Evolutionary conservation across 1,139 yeast species (phyloP).

Genomic region (Protomyces inundatus): DNA sequence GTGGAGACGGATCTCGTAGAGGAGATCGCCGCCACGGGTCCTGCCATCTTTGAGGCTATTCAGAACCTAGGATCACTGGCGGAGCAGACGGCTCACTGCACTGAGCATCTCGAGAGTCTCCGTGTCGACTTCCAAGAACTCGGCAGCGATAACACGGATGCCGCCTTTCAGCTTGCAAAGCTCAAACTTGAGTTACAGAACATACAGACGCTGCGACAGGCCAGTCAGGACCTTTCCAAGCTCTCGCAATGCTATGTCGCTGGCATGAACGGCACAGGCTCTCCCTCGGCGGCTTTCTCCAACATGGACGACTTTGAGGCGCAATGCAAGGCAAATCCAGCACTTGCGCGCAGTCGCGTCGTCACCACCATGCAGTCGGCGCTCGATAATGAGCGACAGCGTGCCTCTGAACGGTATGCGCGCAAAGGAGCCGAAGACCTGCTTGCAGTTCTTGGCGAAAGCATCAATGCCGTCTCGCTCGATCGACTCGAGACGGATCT

Average conservation of each 20-base stretch:
- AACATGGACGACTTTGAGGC: neutral
- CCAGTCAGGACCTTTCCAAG: slow-evolving; percentile 53
- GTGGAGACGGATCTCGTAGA: slow-evolving; percentile 75
- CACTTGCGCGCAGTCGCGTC: neutral
- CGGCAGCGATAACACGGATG: slow-evolving; percentile 50
- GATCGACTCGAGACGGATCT: neutral
- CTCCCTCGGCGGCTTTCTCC: neutral
- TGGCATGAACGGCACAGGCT: neutral
- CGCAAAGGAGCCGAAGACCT: neutral
- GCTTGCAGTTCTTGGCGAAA: neutral
- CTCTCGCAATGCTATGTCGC: neutral
- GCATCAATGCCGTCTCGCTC: neutral
- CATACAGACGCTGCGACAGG: slow-evolving; percentile 57
- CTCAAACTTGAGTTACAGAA: slow-evolving; percentile 54
- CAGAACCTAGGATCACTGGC: slow-evolving; percentile 68
- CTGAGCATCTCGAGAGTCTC: slow-evolving; percentile 48
- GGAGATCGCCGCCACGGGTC: slow-evolving; percentile 79
- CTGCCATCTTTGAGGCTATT: slow-evolving; percentile 75
- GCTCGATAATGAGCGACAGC: neutral
- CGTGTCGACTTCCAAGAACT: slow-evolving; percentile 40
- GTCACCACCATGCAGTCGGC: neutral
- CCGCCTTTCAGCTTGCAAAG: slow-evolving; percentile 52
- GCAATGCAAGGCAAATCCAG: neutral
- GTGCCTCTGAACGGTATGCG: neutral
- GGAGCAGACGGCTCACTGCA: slow-evolving; percentile 51